A percentile compares a stretch with the other conserved stretches of the same genome.
phyloP scores from a whole-genome alignment of 805 yeast genomes.

The Candida alai region DNA sequence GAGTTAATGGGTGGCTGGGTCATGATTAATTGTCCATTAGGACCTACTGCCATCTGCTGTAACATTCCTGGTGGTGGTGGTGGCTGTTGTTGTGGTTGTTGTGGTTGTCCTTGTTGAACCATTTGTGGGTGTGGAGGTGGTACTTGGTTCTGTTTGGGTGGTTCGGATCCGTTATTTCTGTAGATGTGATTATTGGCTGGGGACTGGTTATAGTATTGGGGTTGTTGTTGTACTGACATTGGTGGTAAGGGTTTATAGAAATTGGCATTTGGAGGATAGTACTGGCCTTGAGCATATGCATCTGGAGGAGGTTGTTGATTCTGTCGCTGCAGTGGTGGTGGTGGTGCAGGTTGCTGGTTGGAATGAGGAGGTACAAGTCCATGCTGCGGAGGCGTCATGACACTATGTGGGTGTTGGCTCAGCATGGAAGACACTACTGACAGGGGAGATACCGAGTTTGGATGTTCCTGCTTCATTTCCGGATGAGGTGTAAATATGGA shows the following conservation, averaged over 20 bases:
- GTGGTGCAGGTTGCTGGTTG: slow-evolving; percentile 7
- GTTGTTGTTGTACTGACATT: slow-evolving; percentile 4
- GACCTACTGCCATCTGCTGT: neutral
- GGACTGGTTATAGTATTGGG: too few species aligned
- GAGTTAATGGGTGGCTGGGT: slow-evolving; percentile 6
- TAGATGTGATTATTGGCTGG: too few species aligned
- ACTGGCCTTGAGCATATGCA: neutral
- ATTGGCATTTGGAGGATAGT: slow-evolving; percentile 1
- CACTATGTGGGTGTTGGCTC: neutral
- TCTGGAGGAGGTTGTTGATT: slow-evolving; percentile 5
- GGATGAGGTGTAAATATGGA: neutral
- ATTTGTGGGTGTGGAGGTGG: slow-evolving; percentile 8
- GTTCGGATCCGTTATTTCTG: too few species aligned
- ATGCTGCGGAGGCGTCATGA: slow-evolving; percentile 7
- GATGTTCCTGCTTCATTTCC: neutral
- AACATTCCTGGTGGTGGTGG: slow-evolving; percentile 6
- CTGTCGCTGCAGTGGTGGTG: slow-evolving; percentile 8
- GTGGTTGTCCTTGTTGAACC: slow-evolving; percentile 1
- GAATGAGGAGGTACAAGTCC: neutral
- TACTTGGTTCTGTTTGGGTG: too few species aligned
- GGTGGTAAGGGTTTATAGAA: slow-evolving; percentile 5
- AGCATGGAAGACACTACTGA: too few species aligned
- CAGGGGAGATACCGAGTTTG: slow-evolving; percentile 1
- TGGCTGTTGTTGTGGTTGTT: slow-evolving; percentile 8
- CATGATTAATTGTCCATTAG: neutral